A percentile compares a stretch with the other conserved stretches of the same genome.
phyloP scores from a whole-genome alignment of 2,329 filamentous ascomycete genomes.

The Fusarium subglutinans region DNA sequence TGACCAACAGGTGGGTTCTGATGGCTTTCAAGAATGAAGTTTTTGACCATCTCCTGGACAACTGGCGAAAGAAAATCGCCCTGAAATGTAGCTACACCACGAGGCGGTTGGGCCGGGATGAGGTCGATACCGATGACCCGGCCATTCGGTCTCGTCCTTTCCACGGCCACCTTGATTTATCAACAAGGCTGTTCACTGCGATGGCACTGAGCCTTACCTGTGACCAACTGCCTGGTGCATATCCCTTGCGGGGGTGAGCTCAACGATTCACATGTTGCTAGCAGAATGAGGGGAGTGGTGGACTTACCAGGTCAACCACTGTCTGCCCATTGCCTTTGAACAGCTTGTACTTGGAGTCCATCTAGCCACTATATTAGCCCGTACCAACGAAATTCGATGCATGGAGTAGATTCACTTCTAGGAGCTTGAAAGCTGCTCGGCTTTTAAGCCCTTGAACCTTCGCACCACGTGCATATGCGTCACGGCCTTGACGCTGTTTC shows the following conservation, averaged over 20 bases:
- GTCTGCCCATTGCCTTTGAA: slow-evolving; percentile 80
- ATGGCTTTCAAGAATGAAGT: slow-evolving; percentile 73
- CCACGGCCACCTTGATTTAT: slow-evolving; percentile 75
- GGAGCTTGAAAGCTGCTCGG: slow-evolving; percentile 90
- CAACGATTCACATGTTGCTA: background rate
- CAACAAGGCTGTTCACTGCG: background rate
- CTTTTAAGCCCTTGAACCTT: slow-evolving; percentile 85
- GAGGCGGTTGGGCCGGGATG: slow-evolving; percentile 89
- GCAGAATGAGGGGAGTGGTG: background rate
- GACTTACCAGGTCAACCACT: slow-evolving; percentile 83
- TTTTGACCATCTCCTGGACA: slow-evolving; percentile 80
- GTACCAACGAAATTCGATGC: too few relatives aligned
- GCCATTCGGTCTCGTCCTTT: slow-evolving; percentile 78
- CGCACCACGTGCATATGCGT: slow-evolving; percentile 78
- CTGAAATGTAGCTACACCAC: slow-evolving; percentile 92
- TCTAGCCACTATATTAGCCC: slow-evolving; percentile 56
- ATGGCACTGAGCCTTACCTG: slow-evolving; percentile 57
- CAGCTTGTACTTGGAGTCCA: slow-evolving; percentile 82
- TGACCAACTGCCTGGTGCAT: slow-evolving; percentile 79
- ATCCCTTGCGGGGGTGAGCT: slow-evolving; percentile 64
- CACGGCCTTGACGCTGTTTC: slow-evolving; percentile 80
- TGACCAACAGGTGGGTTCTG: slow-evolving; percentile 20
- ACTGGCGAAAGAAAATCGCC: slow-evolving; percentile 85
- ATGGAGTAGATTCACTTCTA: slow-evolving; percentile 68
- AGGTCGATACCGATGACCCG: slow-evolving; percentile 92